Evolutionary conservation across 2,329 filamentous ascomycete genomes (phyloP), one percentile per base, ranked within the genome.

Genomic region (Stemphylium vesicarium): DNA sequence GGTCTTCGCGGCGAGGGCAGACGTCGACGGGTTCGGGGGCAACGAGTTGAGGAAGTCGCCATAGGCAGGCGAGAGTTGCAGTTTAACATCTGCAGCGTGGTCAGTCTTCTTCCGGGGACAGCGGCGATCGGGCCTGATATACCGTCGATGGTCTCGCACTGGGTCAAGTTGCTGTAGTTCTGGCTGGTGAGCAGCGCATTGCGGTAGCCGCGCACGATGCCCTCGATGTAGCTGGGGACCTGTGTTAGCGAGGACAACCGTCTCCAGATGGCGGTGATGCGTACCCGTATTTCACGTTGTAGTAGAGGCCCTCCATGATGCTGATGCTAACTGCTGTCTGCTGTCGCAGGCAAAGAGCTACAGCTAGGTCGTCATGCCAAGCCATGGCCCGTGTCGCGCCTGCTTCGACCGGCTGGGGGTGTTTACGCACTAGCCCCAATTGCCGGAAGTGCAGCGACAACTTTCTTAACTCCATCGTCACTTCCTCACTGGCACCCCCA

Each of bases 71-170:
- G 91, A 92, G 37, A 99, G 92, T 80, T 99, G 95, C 53, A 98
- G 88, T 82, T 98, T 99, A 64, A 99, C 88, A 82, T 99, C 95
- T 98, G 66, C 6, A 47, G 94, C 97, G 67, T 13, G 41, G 24
- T 41, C 22, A 41, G 46, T 35, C 48, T 62, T 35, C 61, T 45
- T 20, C 11, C 31, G 6, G n/a, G 45, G n/a, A 11, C 35, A 44
- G 18, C 44, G 12, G 20, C 16, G 51, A 39, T 26, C 10, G 24
- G 36, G 36, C 38, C 13, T 22, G 29, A 66, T 83, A 68, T 79
- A 95, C 94, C 94, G 80, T 98, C 94, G 70, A 98, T 94, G 44
- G 88, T 96, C 81, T 98, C 94, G 85, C 94, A 98, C 84, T 98
- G 94, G 60, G 90, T 96, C 79, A 98, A 80, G 82, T 98, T 99